Evolutionary conservation across 1,139 yeast species (phyloP).

Genomic region (Barnettozyma hawaiiensis): DNA sequence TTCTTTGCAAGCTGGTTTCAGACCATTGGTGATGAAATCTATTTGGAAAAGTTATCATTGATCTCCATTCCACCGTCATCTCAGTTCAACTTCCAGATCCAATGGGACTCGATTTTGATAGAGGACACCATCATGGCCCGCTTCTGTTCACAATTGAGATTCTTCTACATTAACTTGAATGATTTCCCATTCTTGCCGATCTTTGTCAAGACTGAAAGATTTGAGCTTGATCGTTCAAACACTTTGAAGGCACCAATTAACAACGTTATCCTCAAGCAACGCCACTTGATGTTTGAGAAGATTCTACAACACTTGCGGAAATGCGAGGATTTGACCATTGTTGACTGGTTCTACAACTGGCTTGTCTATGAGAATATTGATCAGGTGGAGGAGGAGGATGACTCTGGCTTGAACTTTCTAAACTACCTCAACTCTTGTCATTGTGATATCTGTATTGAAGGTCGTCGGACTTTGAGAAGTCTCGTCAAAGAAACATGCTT

Average conservation of each 20-base stretch:
- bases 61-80: constrained; percentile 23
- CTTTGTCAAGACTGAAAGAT: constrained; percentile 18
- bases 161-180: constrained; percentile 22
- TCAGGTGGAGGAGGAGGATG: constrained; percentile 13
- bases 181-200: constrained; percentile 26
- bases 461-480: constrained; percentile 18
- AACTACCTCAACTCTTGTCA: constrained; percentile 21
- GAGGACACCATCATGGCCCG: constrained; percentile 12
- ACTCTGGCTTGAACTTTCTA: constrained; percentile 19
- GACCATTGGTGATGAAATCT: background rate
- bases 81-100: constrained; percentile 17
- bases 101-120: constrained; percentile 22
- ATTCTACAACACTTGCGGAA: constrained; percentile 13
- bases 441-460: constrained; percentile 18
- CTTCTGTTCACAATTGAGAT: constrained; percentile 18
- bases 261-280: constrained; percentile 11
- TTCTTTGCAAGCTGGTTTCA: constrained; percentile 25
- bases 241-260: constrained; percentile 22
- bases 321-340: constrained; percentile 16
- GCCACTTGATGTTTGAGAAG: constrained; percentile 22
- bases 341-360: constrained; percentile 29
- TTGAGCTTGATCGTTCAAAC: constrained; percentile 15
- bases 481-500: constrained; percentile 17
- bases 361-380: constrained; percentile 22
- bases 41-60: constrained; percentile 19